These are phyloP conservation scores for Cnidoscolus chayamansa DNA, from an alignment of 441 rosid genomes.

Conservation along the genomic window DNA sequence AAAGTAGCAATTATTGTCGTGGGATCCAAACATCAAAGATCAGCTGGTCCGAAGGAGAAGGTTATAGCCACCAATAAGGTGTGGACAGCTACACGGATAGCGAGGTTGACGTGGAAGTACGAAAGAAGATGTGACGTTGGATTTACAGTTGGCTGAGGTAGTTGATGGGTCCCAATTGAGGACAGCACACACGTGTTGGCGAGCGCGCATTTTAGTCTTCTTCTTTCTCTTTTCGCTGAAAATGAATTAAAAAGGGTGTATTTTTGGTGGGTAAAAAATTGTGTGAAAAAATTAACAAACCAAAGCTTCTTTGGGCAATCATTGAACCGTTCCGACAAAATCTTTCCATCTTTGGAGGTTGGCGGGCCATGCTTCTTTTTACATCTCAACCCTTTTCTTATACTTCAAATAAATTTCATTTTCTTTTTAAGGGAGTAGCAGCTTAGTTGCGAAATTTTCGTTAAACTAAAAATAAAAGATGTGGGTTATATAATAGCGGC, in stretches of 20 bases:
- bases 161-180: constrained; percentile 19
- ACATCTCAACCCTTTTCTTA: too few relatives aligned
- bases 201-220: too few relatives aligned
- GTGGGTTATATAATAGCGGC: constrained; percentile 25
- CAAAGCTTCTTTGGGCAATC: constrained; percentile 21
- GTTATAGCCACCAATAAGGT: background rate
- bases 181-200: too few relatives aligned
- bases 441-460: too few relatives aligned
- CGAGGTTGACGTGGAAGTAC: constrained; percentile 20
- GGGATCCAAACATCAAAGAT: background rate
- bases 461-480: too few relatives aligned
- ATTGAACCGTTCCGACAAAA: constrained; percentile 31
- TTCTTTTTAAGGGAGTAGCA: too few relatives aligned
- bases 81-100: background rate
- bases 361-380: background rate
- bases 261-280: constrained; percentile 2
- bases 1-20: constrained; percentile 1
- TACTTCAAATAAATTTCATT: too few relatives aligned
- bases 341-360: constrained; percentile 13
- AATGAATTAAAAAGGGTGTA: too few relatives aligned
- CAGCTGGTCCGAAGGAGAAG: background rate
- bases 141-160: constrained; percentile 36
- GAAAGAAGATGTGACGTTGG: constrained; percentile 30
- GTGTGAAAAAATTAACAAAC: background rate
- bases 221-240: background rate